Base-by-base conservation (phyloP, 2,329 filamentous ascomycete species). In the Saccharata proteae region DNA sequence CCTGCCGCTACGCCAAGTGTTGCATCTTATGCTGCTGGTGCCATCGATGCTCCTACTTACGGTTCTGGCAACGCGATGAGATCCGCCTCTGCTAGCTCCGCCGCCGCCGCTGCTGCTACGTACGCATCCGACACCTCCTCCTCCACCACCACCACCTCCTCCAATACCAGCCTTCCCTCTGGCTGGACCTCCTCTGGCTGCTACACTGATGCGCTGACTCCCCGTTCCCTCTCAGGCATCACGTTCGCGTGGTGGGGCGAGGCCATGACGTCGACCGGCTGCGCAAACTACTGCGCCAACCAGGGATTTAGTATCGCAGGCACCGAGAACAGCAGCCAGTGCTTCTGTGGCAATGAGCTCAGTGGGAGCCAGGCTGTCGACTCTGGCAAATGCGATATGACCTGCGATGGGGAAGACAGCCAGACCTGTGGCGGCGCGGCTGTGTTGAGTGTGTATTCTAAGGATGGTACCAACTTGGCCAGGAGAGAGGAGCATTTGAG, bases 281-380 rank as follows among this genome's bases (percentile, higher is more conserved):
- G 51, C 34, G 43, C 49, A 27, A 41, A 42, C 10, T 46, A 47
- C 38, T 55, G 51, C 28, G 39, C 39, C 12, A 37, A 38, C 34
- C 45, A 48, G 17, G 51, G 49, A 6, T 55, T 51, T 40, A 41
- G 40, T 18, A 44, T 48, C 29, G 43, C 51, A 8, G 51, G 51
- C 2, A 44, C 47, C 15, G 46, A 54, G 37, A 46, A 51, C 22
- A 32, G 32, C 12, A 21, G 26, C 20, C 36, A 38, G 30, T 41
- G 42, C 33, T 38, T 43, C 36, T 40, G 39, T 25, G 35, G 42
- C 26, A 32, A 41, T 26, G 19, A 29, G 14, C 22, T 46, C 35
- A 21, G 30, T 20, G 36, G 35, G 29, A 33, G 34, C 20, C 17
- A 25, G 5, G 21, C 14, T 12, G 30, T 38, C 7, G 24, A 35